A percentile compares a stretch with the other conserved stretches of the same genome.
These are phyloP conservation scores for Rhododendron mucronatum DNA, from an alignment of 148 eudicot species.

Conservation along the genomic window DNA sequence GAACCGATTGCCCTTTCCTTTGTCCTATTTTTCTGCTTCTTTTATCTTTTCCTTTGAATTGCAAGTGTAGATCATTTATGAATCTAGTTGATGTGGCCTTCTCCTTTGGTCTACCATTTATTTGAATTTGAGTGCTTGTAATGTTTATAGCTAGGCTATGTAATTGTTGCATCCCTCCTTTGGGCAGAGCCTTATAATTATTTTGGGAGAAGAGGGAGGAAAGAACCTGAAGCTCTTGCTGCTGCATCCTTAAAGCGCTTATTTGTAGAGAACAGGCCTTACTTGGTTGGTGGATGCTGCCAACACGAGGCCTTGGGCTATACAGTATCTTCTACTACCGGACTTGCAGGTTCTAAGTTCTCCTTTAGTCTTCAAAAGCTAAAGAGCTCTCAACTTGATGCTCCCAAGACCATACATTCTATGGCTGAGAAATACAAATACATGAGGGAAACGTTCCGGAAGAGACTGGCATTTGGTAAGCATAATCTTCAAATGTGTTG, in stretches of 20 bases:
- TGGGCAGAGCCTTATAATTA: constrained; percentile 81
- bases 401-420: constrained; percentile 49
- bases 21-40: background rate
- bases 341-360: constrained; percentile 36
- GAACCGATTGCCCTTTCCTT: background rate
- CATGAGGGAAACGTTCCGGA: constrained; percentile 76
- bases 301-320: constrained; percentile 42
- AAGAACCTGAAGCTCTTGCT: constrained; percentile 82
- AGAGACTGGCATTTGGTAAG: constrained; percentile 92
- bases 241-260: constrained; percentile 83
- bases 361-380: constrained; percentile 34
- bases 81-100: background rate
- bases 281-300: constrained; percentile 75
- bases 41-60: background rate
- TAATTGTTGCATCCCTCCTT: constrained; percentile 9
- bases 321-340: constrained; percentile 20
- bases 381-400: constrained; percentile 29
- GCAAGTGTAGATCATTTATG: background rate
- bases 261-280: constrained; percentile 76
- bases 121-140: background rate
- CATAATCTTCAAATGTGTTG: background rate
- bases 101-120: background rate
- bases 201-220: constrained; percentile 77
- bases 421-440: constrained; percentile 83
- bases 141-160: background rate